Evolutionary conservation across 139 green algal species (phyloP), one percentile per base, ranked within the genome.

Genomic region (Ettlia oleoabundans): DNA sequence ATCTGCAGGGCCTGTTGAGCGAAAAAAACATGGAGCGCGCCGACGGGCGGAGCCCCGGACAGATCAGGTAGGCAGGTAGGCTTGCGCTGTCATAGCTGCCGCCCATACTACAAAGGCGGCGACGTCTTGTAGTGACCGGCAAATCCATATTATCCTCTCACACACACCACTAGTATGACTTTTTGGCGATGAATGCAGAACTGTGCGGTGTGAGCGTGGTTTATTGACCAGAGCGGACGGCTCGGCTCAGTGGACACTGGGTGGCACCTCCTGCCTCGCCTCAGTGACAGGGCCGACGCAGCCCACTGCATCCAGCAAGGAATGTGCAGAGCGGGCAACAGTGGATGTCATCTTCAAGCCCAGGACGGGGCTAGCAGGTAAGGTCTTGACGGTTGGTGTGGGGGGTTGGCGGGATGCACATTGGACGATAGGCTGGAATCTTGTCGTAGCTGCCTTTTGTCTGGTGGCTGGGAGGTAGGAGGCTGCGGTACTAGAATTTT

Each of bases 261-360:
- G 90, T 21, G 86, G 83, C 30, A 94, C 76, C 62, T 81, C 53
- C 30, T 89, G 94, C 65, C 61, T 95, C 19, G 93, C 91, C 9
- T 87, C 88, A 1, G 91, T 95, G 38, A 85, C 92, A n/a, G 93
- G 93, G 0, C 93, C 91, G 10, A 61, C 67, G 4, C 70, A 87
- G 24, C 88, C 89, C 0, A 40, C 80, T 22, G 24, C 79, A 4
- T 80, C 72, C 2, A 28, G 81, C 18, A 89, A 84, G 40, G 93
- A 94, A 73, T 81, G 94, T 61, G 76, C 90, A 1, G 89, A 95
- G 74, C 35, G 80, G 26, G 86, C 89, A 4, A 81, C 91, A 0
- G 72, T 96, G 5, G 88, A 94, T 63, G 93, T 96, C 1, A 38
- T 91, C 2, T 91, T 92, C 63, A 90, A 89, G 64, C 91, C 91